Base-by-base conservation (phyloP, 495 filamentous ascomycete genomes). In the Xylaria bambusicola region DNA sequence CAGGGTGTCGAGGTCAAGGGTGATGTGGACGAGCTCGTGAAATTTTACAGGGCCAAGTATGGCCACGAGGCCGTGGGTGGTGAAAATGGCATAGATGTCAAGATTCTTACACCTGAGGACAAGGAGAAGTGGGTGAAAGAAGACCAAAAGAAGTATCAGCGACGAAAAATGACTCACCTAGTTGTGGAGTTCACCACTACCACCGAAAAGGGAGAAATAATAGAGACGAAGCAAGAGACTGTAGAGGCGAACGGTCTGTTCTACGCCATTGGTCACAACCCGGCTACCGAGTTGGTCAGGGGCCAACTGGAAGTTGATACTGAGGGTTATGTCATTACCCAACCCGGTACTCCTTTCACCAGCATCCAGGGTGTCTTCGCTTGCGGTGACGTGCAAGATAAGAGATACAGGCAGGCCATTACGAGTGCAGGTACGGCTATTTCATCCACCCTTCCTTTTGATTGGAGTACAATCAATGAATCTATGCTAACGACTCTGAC, bases 371-470 rank as follows among this genome's bases (percentile, higher is more conserved):
- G 94, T 67, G 90, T 99, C 8, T 99, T 98, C 73, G 94, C 94
- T 51, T 93, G 93, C 44, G 94, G 94, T 50, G 94, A 99, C 70
- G 94, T 99, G 18, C 95, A 98, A 79, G 95, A 99, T 71, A 98
- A 97, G 85, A 86, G 88, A 66, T 99, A 99, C 75, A 84, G 95
- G 70, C 94, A 98, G 78, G 94, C 94, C 55, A 93, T 98, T 66
- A 98, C 94, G 51, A 96, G 91, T 80, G 94, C 94, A 67, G 93
- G 93, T 93, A 85, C 65, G 88, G 83, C 62, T 46, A 45, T n/a
- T n/a, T n/a, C n/a, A n/a, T n/a, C n/a, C 20, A 23, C 35, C 35
- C 15, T 53, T 12, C 52, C 2, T 9, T 13, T 27, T 17, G 2
- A 27, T 12, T 41, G 20, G 3, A 9, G 9, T 46, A 8, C 23